A percentile compares a stretch with the other conserved stretches of the same genome.
These are phyloP conservation scores for Vigna mungo DNA, from an alignment of 306 rosid genomes.

Conservation along the genomic window DNA sequence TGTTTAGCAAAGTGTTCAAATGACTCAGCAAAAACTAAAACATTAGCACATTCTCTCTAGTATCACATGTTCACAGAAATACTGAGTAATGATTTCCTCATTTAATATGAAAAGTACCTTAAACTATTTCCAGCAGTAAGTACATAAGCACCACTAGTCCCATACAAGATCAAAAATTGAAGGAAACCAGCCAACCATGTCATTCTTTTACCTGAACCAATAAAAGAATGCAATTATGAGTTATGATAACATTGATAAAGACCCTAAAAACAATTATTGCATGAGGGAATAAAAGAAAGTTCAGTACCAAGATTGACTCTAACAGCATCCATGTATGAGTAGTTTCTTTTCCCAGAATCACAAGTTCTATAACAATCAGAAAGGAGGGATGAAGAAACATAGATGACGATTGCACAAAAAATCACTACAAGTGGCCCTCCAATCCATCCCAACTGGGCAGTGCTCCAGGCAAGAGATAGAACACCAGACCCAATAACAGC, in stretches of 20 bases:
- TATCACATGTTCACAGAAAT: too few species aligned
- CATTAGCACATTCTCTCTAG: too few species aligned
- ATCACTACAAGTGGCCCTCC: constrained; percentile 64
- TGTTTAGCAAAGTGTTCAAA: too few species aligned
- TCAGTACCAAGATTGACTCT: constrained; percentile 63
- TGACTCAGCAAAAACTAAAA: too few species aligned
- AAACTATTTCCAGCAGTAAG: constrained; percentile 70
- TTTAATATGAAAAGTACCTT: constrained; percentile 50
- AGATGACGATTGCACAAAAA: constrained; percentile 57
- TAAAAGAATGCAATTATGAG: constrained; percentile 31
- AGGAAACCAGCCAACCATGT: constrained; percentile 61
- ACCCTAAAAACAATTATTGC: not conserved
- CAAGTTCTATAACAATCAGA: constrained; percentile 76
- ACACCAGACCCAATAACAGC: constrained; percentile 82
- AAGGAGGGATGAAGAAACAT: constrained; percentile 60
- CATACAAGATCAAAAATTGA: constrained; percentile 68
- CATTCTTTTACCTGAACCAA: constrained; percentile 61
- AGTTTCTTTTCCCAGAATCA: constrained; percentile 67
- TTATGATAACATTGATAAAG: not conserved
- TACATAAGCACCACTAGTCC: constrained; percentile 65
- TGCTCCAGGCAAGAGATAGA: constrained; percentile 79
- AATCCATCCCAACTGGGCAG: constrained; percentile 74
- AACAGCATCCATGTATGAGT: constrained; percentile 72
- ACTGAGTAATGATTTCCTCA: not conserved
- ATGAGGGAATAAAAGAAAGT: not conserved